Evolutionary conservation across 2,329 filamentous ascomycete species (phyloP), one percentile per base, ranked within the genome.

Genomic region (Paraconiothyrium sp.): DNA sequence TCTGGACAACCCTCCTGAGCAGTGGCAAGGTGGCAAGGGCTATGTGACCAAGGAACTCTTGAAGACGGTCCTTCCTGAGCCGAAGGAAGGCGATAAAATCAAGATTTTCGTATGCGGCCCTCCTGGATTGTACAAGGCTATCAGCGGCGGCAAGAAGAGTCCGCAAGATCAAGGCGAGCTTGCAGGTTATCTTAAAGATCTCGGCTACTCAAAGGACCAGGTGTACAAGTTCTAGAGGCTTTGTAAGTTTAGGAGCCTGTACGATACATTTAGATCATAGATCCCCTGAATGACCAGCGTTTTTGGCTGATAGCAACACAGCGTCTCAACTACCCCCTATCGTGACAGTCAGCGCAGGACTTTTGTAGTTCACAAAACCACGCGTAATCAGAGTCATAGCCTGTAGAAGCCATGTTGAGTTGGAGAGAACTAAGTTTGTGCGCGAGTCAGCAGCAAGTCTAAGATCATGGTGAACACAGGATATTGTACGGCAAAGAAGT

Each of bases 81-180:
- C 95, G 66, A 95, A 95, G 86, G 86, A 87, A 72, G 78, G 77
- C 48, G 91, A 91, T 68, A 95, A 97, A 83, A 89, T 97, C 84
- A 98, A 98, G 89, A 81, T 98, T 65, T 98, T 99, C 75, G 92
- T 99, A 41, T 98, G 94, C 80, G 94, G 94, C 0, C 95, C 95
- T 13, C 94, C 94, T 2, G 92, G 90, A 46, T 79, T 98, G 85
- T 97, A 97, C 89, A 97, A 97, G 81, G 91, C 93, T 62, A 89
- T 98, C 70, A 94, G 91, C 41, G 95, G 95, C 37, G 82, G 82
- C 74, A 98, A 99, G 92, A 90, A 90, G 79, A 95, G 91, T 81
- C 93, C 94, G n/a, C 85, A 88, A 73, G 93, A 99, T 79, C 95
- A 99, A 84, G 95, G 95, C 70, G 94, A 98, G 83, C 85, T 99